A percentile compares a stretch with the other conserved stretches of the same genome.
These are phyloP conservation scores for Sclerotinia glacialis DNA, from an alignment of 2,329 filamentous ascomycete species.

Conservation along the genomic window DNA sequence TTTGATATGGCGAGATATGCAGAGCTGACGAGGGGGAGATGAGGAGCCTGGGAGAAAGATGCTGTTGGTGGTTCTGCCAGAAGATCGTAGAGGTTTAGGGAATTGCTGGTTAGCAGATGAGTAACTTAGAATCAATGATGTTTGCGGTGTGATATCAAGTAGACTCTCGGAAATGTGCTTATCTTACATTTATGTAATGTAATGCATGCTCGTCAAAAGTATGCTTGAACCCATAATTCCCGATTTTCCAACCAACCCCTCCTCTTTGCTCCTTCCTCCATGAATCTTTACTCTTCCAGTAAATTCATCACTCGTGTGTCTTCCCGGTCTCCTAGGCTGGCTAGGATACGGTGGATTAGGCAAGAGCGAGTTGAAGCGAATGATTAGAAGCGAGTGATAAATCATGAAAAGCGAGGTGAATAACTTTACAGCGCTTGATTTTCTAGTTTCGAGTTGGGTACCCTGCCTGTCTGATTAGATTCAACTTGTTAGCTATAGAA, in stretches of 20 bases:
- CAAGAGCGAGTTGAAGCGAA: background rate
- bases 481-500: too few species aligned
- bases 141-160: background rate
- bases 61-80: background rate
- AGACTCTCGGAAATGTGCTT: background rate
- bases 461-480: too few species aligned
- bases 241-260: too few species aligned
- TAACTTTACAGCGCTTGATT: too few species aligned
- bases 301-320: too few species aligned
- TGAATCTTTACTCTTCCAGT: background rate
- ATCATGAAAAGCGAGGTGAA: background rate
- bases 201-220: background rate
- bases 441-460: too few species aligned
- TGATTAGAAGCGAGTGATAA: background rate
- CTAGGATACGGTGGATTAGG: too few species aligned
- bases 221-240: background rate
- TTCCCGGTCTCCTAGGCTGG: background rate
- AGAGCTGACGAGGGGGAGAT: background rate
- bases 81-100: too few species aligned
- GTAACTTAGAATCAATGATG: background rate
- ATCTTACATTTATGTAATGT: too few species aligned
- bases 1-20: background rate
- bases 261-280: background rate
- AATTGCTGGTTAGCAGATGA: too few species aligned
- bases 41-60: too few species aligned